phyloP scores from a whole-genome alignment of 148 eudicot species.

The Spergularia bocconei region DNA sequence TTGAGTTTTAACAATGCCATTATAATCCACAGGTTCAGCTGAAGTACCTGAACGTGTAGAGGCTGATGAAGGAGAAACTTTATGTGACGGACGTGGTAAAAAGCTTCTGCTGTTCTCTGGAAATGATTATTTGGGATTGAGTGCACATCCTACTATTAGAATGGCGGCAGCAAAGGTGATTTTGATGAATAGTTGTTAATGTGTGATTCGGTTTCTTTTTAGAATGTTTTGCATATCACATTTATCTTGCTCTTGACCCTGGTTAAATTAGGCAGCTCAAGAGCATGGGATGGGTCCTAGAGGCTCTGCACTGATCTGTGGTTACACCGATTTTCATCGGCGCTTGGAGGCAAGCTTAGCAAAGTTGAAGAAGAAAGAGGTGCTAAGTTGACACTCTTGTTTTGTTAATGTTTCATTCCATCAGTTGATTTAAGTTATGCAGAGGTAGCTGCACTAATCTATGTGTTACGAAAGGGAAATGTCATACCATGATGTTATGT shows the following conservation, averaged over 20 bases:
- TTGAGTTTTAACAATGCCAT: slow-evolving; percentile 4
- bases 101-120: slow-evolving; percentile 90
- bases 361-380: slow-evolving; percentile 87
- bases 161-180: slow-evolving; percentile 75
- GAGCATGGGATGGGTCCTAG: slow-evolving; percentile 97
- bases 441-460: background rate
- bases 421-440: background rate
- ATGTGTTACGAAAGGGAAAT: background rate
- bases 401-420: background rate
- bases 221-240: background rate
- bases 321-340: slow-evolving; percentile 84
- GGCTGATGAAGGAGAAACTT: slow-evolving; percentile 31
- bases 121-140: slow-evolving; percentile 93
- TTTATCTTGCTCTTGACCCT: slow-evolving; percentile 8
- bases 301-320: slow-evolving; percentile 95
- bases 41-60: slow-evolving; percentile 23
- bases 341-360: slow-evolving; percentile 76
- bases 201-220: background rate
- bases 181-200: slow-evolving; percentile 4
- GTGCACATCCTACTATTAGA: slow-evolving; percentile 80
- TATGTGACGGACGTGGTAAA: slow-evolving; percentile 30
- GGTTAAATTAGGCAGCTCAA: slow-evolving; percentile 54
- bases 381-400: slow-evolving; percentile 25
- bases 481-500: background rate
- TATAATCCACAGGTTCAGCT: slow-evolving; percentile 45